A percentile compares a stretch with the other conserved stretches of the same genome.
phyloP scores from a whole-genome alignment of 1,284 basidiomycete species.

The Rhodotorula mucilaginosa region DNA sequence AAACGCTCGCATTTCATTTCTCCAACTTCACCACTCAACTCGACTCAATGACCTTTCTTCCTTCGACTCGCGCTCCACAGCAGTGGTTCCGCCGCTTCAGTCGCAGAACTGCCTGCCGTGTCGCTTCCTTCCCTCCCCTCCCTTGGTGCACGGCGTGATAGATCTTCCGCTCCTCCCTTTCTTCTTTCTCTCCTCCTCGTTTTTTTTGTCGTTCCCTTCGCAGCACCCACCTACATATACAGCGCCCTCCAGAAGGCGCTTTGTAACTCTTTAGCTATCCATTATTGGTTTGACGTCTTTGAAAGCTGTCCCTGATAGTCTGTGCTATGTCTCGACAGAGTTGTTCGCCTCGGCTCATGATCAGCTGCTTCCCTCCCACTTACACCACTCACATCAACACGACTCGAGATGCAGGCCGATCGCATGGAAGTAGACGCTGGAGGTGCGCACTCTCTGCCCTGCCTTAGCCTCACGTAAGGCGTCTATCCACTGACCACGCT shows the following conservation, averaged over 20 bases:
- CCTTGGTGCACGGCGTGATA: background rate
- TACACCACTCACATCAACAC: background rate
- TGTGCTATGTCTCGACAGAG: no score
- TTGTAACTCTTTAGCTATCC: background rate
- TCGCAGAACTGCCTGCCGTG: no score
- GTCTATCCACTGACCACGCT: background rate
- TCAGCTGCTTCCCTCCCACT: background rate
- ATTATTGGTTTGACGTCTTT: background rate
- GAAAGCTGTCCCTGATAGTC: background rate
- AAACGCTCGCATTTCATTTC: background rate
- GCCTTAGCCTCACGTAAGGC: background rate
- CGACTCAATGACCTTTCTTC: background rate
- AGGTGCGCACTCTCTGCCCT: background rate
- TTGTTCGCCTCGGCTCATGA: no score
- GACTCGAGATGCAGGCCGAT: constrained; percentile 6
- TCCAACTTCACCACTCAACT: background rate
- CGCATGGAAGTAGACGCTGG: constrained; percentile 10
- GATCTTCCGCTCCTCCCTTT: background rate
- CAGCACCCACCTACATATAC: background rate
- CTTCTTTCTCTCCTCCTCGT: no score
- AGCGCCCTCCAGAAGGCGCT: background rate
- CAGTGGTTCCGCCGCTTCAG: no score
- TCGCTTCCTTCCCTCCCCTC: no score
- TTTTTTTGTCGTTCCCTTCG: background rate
- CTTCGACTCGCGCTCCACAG: no score